A percentile compares a stretch with the other conserved stretches of the same genome.
These are phyloP conservation scores for Abortiporus biennis DNA, from an alignment of 1,284 basidiomycete genomes.

Conservation along the genomic window DNA sequence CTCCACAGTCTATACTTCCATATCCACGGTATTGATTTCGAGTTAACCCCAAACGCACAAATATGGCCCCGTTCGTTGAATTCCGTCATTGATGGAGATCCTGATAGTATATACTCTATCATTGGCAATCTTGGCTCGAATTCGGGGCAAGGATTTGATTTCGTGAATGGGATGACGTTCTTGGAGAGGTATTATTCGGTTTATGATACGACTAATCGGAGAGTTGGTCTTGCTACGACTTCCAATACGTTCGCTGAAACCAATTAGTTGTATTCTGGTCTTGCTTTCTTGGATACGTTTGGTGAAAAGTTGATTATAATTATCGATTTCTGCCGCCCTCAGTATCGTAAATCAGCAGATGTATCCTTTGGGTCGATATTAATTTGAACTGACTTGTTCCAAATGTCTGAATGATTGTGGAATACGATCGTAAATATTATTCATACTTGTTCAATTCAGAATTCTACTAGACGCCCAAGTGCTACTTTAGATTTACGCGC, in stretches of 20 bases:
- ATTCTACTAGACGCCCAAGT: no score
- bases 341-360: no score
- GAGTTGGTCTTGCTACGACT: slow-evolving; percentile 38
- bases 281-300: no score
- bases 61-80: slow-evolving; percentile 37
- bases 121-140: slow-evolving; percentile 16
- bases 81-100: slow-evolving; percentile 19
- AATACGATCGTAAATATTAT: no score
- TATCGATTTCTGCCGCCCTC: no score
- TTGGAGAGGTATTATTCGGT: slow-evolving; percentile 61
- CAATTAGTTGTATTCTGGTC: no score
- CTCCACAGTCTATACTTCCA: slow-evolving; percentile 22
- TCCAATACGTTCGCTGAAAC: slow-evolving; percentile 27
- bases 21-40: slow-evolving; percentile 24
- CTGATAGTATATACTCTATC: slow-evolving; percentile 22
- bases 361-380: no score
- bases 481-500: no score
- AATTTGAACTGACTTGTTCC: no score
- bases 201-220: slow-evolving; percentile 45
- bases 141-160: slow-evolving; percentile 20
- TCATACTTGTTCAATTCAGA: no score
- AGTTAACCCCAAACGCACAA: slow-evolving; percentile 47
- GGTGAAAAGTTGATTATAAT: no score
- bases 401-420: no score
- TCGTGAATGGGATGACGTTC: slow-evolving; percentile 26